phyloP scores from a whole-genome alignment of 2,329 filamentous ascomycete genomes.

The Pseudogymnoascus destructans region DNA sequence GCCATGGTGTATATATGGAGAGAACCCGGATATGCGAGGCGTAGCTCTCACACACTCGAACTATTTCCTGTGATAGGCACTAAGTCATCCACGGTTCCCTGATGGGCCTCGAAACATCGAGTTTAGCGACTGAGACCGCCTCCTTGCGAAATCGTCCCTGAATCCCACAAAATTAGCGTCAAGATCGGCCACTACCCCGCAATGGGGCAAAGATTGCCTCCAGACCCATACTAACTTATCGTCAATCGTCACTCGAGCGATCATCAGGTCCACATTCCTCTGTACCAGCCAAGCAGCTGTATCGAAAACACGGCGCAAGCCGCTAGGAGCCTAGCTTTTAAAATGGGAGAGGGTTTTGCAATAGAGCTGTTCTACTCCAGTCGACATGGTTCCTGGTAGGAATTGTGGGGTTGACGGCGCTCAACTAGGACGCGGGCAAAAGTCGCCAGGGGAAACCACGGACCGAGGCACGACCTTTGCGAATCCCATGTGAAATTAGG shows the following conservation, averaged over 20 bases:
- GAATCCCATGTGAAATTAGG: background rate
- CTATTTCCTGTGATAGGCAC: background rate
- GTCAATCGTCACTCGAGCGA: background rate
- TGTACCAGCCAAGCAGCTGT: background rate
- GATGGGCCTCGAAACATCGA: background rate
- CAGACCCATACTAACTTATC: background rate
- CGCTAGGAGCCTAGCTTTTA: background rate
- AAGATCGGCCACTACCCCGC: background rate
- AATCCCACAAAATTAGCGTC: background rate
- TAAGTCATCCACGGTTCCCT: background rate
- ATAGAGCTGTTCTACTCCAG: background rate
- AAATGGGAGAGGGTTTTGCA: background rate
- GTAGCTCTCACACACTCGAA: background rate
- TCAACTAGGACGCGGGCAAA: constrained; percentile 4
- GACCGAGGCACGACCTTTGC: background rate
- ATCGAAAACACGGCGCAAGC: background rate
- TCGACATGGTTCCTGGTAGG: background rate
- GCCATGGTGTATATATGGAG: background rate
- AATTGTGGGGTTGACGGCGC: constrained; percentile 5
- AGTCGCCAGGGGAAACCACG: background rate
- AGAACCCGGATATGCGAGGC: background rate
- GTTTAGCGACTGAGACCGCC: background rate
- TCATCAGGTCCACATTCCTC: constrained; percentile 2
- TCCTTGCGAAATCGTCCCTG: background rate
- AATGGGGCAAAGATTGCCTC: constrained; percentile 2